These are phyloP conservation scores for Suillus luteus DNA, from an alignment of 768 basidiomycete species.

Conservation along the genomic window DNA sequence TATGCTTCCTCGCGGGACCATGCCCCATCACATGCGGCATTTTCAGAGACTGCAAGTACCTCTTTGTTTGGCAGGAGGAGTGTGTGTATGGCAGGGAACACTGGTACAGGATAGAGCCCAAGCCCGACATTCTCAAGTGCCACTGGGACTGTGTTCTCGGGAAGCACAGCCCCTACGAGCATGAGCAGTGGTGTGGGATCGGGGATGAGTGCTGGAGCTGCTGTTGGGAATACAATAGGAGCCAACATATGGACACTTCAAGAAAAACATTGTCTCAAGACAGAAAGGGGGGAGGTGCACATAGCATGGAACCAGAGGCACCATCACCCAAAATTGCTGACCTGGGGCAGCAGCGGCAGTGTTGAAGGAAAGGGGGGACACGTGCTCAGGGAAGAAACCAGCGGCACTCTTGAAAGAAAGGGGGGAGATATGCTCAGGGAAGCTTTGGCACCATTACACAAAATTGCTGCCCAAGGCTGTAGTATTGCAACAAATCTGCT, in stretches of 20 bases:
- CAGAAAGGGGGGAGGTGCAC: too few relatives aligned
- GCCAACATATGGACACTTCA: slow-evolving; percentile 29
- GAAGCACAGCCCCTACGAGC: slow-evolving; percentile 72
- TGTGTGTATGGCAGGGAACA: slow-evolving; percentile 39
- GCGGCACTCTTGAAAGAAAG: too few relatives aligned
- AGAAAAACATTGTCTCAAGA: slow-evolving; percentile 71
- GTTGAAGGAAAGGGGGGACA: too few relatives aligned
- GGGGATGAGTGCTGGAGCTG: slow-evolving; percentile 42
- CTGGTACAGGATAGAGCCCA: slow-evolving; percentile 45
- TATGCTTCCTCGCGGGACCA: slow-evolving; percentile 28
- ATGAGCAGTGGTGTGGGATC: slow-evolving; percentile 52
- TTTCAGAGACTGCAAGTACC: slow-evolving; percentile 42
- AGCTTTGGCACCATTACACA: too few relatives aligned
- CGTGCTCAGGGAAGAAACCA: too few relatives aligned
- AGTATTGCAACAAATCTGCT: too few relatives aligned
- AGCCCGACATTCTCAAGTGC: slow-evolving; percentile 65
- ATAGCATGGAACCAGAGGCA: too few relatives aligned
- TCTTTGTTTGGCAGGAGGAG: slow-evolving; percentile 47
- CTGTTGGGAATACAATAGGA: slow-evolving; percentile 43
- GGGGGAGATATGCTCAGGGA: too few relatives aligned
- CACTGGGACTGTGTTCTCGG: slow-evolving; percentile 49
- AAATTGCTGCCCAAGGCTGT: too few relatives aligned
- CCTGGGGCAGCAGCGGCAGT: too few relatives aligned
- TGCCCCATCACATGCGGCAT: slow-evolving; percentile 51
- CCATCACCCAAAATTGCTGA: too few relatives aligned